Evolutionary conservation across 2,329 filamentous ascomycete species (phyloP).

Genomic region (Diplocarpon mali): DNA sequence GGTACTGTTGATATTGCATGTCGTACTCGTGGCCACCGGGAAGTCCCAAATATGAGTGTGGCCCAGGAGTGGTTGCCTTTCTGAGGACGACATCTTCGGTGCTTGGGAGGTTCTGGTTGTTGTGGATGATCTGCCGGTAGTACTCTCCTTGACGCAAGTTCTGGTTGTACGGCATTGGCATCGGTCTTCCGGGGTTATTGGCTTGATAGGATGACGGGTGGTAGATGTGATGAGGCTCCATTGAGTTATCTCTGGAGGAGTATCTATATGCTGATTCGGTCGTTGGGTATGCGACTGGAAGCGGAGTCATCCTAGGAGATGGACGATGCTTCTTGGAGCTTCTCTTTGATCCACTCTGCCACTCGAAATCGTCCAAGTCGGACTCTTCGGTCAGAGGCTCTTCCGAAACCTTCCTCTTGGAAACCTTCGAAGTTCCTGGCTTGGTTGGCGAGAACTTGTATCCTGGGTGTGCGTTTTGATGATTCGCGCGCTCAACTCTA

Average conservation of each 20-base stretch:
- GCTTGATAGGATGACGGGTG: slow-evolving; percentile 39
- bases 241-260: slow-evolving; percentile 22
- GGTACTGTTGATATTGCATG: slow-evolving; percentile 16
- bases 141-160: slow-evolving; percentile 35
- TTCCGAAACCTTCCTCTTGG: slow-evolving; percentile 37
- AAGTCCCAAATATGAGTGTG: slow-evolving; percentile 29
- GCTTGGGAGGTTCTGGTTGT: slow-evolving; percentile 12
- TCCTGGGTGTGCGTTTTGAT: slow-evolving; percentile 71
- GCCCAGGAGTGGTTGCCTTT: slow-evolving; percentile 27
- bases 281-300: slow-evolving; percentile 20
- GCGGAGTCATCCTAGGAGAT: slow-evolving; percentile 10
- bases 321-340: slow-evolving; percentile 14
- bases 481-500: slow-evolving; percentile 70
- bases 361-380: slow-evolving; percentile 37
- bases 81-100: slow-evolving; percentile 35
- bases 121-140: slow-evolving; percentile 31
- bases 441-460: slow-evolving; percentile 94
- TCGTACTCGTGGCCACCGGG: slow-evolving; percentile 26
- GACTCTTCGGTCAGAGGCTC: slow-evolving; percentile 31
- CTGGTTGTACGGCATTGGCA: slow-evolving; percentile 34
- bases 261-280: slow-evolving; percentile 25
- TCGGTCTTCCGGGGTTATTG: slow-evolving; percentile 37
- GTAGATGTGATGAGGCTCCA: slow-evolving; percentile 25
- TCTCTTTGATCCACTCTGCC: slow-evolving; percentile 26
- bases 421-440: slow-evolving; percentile 31